Conservation (phyloP, 805 yeast species). For the Yarrowia divulgata region DNA sequence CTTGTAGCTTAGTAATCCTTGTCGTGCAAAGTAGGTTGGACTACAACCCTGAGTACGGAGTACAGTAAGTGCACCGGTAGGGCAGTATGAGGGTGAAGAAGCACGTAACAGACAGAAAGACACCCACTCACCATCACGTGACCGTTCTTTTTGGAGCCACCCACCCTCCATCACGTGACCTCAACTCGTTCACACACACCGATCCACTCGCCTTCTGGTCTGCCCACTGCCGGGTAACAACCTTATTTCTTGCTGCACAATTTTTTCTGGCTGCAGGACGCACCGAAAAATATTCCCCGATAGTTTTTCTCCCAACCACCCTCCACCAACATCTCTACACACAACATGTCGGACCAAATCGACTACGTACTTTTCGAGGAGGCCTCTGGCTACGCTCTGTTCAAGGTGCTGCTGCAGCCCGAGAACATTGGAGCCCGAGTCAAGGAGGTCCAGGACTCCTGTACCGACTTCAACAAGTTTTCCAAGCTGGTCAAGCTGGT, state of each 20-base stretch:
- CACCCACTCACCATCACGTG: too few relatives aligned
- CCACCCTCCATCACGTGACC: too few relatives aligned
- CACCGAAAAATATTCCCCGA: constrained; percentile 19
- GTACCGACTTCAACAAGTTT: constrained; percentile 82
- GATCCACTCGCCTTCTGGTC: too few relatives aligned
- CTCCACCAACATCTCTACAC: constrained; percentile 3
- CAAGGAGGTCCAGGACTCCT: constrained; percentile 92
- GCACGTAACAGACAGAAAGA: too few relatives aligned
- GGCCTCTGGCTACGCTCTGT: constrained; percentile 97
- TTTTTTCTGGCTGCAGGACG: constrained; percentile 26
- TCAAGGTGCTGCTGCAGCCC: constrained; percentile 91
- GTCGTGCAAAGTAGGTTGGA: too few relatives aligned
- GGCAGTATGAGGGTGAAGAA: too few relatives aligned
- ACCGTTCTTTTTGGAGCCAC: too few relatives aligned
- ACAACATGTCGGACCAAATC: constrained; percentile 48
- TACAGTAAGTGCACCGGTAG: too few relatives aligned
- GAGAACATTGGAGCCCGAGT: constrained; percentile 91
- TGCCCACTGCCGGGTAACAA: constrained; percentile 21
- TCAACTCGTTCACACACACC: too few relatives aligned
- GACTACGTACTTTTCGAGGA: constrained; percentile 96
- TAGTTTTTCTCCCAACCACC: constrained; percentile 24
- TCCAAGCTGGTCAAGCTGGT: constrained; percentile 92
- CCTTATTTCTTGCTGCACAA: constrained; percentile 2
- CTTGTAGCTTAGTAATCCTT: too few relatives aligned
- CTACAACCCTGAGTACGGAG: too few relatives aligned